These are phyloP conservation scores for Diacronema lutheri DNA, from an alignment of 78 protist genomes.

Conservation along the genomic window DNA sequence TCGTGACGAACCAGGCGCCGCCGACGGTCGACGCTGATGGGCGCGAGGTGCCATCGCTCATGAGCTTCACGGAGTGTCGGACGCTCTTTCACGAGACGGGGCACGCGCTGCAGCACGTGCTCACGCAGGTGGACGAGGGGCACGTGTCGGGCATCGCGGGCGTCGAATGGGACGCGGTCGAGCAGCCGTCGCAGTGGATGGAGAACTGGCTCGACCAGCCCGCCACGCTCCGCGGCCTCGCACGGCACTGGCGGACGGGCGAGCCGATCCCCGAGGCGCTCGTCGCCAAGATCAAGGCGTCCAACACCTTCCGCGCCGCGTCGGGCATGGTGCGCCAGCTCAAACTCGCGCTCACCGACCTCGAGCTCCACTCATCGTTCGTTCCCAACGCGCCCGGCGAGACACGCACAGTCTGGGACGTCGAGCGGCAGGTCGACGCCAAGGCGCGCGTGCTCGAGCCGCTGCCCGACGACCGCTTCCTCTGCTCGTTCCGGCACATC, in stretches of 20 bases:
- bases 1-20: constrained; percentile 16
- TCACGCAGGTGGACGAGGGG: constrained; percentile 32
- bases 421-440: too few relatives aligned
- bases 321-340: constrained; percentile 40
- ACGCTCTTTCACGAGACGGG: constrained; percentile 67
- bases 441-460: constrained; percentile 22
- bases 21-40: constrained; percentile 15
- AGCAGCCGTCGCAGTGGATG: constrained; percentile 53
- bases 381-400: neutral
- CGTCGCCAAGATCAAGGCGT: too few relatives aligned
- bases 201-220: constrained; percentile 57
- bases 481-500: constrained; percentile 26
- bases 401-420: too few relatives aligned
- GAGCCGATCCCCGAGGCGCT: too few relatives aligned
- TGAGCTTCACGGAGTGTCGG: constrained; percentile 50
- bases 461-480: constrained; percentile 20
- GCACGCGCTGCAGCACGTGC: constrained; percentile 60
- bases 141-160: constrained; percentile 47
- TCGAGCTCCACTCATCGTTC: neutral
- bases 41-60: constrained; percentile 47
- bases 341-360: constrained; percentile 1
- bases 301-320: constrained; percentile 32
- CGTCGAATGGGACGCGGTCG: constrained; percentile 66
- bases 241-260: too few relatives aligned
- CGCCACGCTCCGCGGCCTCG: too few relatives aligned